Base-by-base conservation (phyloP, 305 asterid species). In the Fraxinus latifolia region DNA sequence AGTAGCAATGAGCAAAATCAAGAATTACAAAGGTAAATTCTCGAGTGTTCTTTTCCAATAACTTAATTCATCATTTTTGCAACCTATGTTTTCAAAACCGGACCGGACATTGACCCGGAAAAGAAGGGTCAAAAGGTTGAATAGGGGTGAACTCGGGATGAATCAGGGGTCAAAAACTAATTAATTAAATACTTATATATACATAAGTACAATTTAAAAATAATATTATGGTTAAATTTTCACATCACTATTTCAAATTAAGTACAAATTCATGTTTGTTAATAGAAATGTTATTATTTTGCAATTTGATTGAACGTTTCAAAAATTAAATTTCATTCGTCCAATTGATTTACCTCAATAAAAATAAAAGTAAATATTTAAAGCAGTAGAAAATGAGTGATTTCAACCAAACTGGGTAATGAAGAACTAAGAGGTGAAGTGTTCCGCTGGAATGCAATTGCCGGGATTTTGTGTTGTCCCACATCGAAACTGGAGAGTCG, bases 51-150 rank as follows among this genome's bases (percentile, higher is more conserved):
- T 65, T 65, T 65, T 65, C 73, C 73, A 25, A 65, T 27, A 65
- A 27, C 17, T 70, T 77, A 50, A 81, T 77, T 76, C 85, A 75
- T 79, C 77, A 77, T 15, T 53, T 15, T 53, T 53, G 62, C 62
- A 53, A 53, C 23, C 62, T 53, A 15, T 53, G 62, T 53, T n/a
- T 15, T 53, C 62, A 53, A 53, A 53, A 50, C 23, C 23, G 62
- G 8, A 53, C 62, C 23, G 17, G 19, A 44, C 58, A 3, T 44
- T 44, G 58, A 44, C 58, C 58, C 58, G 5, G 17, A 44, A 14
- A 44, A 44, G 58, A 4, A 15, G 62, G 62, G 62, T 53, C 23
- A 53, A 53, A n/a, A 15, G 2, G 23, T 53, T 2, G 23, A 5
- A 53, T 4, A 53, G 58, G 7, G 7, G n/a, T 53, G 62, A 47